Evolutionary conservation across 805 yeast genomes (phyloP).

Genomic region (Wickerhamiella azymoides): DNA sequence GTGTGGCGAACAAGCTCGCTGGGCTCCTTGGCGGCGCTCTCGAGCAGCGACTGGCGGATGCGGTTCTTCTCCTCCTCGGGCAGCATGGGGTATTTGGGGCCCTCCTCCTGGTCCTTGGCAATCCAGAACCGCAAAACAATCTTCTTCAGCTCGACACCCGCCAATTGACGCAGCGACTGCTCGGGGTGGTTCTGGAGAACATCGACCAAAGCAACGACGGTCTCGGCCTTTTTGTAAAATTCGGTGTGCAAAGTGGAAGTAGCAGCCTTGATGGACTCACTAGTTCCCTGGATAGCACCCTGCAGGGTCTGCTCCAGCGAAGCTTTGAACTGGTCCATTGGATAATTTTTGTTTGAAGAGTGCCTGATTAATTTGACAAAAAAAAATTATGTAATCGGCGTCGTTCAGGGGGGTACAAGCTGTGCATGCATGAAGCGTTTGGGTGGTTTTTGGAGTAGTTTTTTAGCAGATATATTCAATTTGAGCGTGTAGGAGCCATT

Average conservation of each 20-base stretch:
- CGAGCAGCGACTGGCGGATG: constrained; percentile 55
- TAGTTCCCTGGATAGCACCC: constrained; percentile 61
- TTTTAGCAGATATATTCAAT: no score
- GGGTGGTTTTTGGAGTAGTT: no score
- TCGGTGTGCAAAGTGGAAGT: constrained; percentile 59
- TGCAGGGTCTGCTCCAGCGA: constrained; percentile 67
- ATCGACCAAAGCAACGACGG: constrained; percentile 73
- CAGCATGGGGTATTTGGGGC: constrained; percentile 22
- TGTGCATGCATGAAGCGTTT: no score
- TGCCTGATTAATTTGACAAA: background rate
- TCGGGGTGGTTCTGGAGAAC: constrained; percentile 57
- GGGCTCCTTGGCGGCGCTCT: constrained; percentile 52
- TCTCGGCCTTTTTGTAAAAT: constrained; percentile 53
- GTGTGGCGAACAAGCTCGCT: constrained; percentile 68
- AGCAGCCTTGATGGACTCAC: constrained; percentile 70
- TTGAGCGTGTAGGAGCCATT: no score
- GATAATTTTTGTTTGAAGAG: background rate
- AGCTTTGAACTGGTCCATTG: constrained; percentile 32
- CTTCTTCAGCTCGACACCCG: constrained; percentile 95
- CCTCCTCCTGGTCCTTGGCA: constrained; percentile 11
- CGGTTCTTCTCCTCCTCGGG: constrained; percentile 39
- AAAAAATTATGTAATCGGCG: background rate
- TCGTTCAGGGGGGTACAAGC: no score
- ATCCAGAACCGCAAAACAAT: constrained; percentile 60
- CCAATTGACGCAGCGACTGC: constrained; percentile 69